A percentile compares a stretch with the other conserved stretches of the same genome.
These are phyloP conservation scores for Codiaeum variegatum DNA, from an alignment of 441 rosid genomes.

Conservation along the genomic window DNA sequence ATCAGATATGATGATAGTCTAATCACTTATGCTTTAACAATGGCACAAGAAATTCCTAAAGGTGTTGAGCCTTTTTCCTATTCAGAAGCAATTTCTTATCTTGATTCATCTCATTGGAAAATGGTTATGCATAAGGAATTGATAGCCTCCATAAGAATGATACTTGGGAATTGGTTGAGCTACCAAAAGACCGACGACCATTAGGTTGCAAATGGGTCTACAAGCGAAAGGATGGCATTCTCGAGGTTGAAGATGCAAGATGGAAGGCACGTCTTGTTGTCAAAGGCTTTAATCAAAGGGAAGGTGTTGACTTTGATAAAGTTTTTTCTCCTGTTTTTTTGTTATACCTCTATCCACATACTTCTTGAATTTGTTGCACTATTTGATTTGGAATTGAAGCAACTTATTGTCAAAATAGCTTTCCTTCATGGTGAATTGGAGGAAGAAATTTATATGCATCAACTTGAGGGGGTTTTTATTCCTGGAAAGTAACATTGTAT, in stretches of 20 bases:
- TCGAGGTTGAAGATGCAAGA: background rate
- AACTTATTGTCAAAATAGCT: background rate
- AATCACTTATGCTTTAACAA: background rate
- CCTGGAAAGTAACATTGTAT: background rate
- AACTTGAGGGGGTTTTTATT: background rate
- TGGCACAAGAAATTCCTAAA: background rate
- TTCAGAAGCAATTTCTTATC: background rate
- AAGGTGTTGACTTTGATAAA: too few relatives aligned
- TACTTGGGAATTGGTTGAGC: constrained; percentile 10
- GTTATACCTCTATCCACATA: background rate
- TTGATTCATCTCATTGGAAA: background rate
- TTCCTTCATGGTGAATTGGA: too few relatives aligned
- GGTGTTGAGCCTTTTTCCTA: too few relatives aligned
- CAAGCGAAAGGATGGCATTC: background rate
- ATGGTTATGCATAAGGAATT: background rate
- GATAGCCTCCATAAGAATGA: constrained; percentile 8
- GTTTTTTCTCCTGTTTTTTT: background rate
- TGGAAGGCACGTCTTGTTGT: background rate
- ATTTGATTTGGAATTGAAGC: background rate
- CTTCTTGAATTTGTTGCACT: background rate
- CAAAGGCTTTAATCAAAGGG: background rate
- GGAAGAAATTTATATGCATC: too few relatives aligned
- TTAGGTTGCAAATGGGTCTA: constrained; percentile 8
- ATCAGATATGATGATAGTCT: background rate
- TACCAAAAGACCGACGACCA: background rate